Conservation (phyloP, 2,329 filamentous ascomycete genomes). For the Akanthomyces muscarius region DNA sequence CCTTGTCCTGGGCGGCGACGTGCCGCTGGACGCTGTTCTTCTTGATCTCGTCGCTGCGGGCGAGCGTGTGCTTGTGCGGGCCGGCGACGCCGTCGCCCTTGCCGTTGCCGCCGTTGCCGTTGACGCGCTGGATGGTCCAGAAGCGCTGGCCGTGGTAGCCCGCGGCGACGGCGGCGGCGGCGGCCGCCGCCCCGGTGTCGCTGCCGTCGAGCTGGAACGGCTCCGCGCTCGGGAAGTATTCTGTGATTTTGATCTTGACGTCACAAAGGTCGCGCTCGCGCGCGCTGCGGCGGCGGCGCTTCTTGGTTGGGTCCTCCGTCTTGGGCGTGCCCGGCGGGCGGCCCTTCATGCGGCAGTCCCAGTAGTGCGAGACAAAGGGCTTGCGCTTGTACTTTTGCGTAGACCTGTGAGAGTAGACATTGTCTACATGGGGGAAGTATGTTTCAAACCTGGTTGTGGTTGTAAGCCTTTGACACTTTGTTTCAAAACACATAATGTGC, state of each 20-base stretch:
- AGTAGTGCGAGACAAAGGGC: conserved; percentile 79
- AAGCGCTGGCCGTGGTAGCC: conserved; percentile 51
- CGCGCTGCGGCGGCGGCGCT: conserved; percentile 74
- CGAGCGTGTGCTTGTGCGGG: conserved; percentile 69
- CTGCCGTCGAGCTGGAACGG: conserved; percentile 28
- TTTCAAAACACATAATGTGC: conserved; percentile 21
- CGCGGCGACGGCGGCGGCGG: conserved; percentile 27
- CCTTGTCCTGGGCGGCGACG: conserved; percentile 61
- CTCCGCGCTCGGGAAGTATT: conserved; percentile 60
- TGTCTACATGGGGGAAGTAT: conserved; percentile 80
- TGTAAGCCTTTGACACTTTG: conserved; percentile 17
- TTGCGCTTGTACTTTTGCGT: conserved; percentile 79
- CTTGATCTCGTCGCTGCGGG: conserved; percentile 74
- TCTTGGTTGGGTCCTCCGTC: conserved; percentile 74
- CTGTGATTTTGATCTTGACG: conserved; percentile 82
- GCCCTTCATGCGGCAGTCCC: conserved; percentile 79
- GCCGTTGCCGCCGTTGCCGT: conserved; percentile 70
- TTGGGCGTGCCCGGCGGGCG: conserved; percentile 75
- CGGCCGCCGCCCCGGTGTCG: conserved; percentile 13
- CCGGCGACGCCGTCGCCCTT: conserved; percentile 66
- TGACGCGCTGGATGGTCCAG: conserved; percentile 74
- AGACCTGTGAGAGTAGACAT: conserved; percentile 79
- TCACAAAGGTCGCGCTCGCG: conserved; percentile 76
- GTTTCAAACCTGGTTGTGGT: conserved; percentile 59
- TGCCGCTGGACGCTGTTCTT: conserved; percentile 72